Conservation (phyloP, 2,329 filamentous ascomycete genomes). For the Alternaria sp. region DNA sequence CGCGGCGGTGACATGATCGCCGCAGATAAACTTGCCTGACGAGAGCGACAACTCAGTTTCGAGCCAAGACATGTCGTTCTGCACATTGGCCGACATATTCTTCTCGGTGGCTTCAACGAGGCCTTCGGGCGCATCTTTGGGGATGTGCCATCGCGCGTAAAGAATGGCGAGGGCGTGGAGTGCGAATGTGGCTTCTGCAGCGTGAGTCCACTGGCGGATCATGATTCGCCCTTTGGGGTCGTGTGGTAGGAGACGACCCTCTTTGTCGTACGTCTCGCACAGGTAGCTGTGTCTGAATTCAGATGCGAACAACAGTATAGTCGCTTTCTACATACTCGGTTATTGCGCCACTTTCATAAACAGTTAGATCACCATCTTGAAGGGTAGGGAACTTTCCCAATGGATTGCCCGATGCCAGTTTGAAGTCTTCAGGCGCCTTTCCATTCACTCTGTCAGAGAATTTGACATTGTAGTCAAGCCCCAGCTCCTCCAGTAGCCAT, state of each 20-base stretch:
- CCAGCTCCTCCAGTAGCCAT: constrained; percentile 59
- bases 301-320: neutral
- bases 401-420: constrained; percentile 51
- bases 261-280: constrained; percentile 57
- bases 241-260: constrained; percentile 49
- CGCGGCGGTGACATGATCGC: constrained; percentile 54
- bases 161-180: constrained; percentile 57
- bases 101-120: constrained; percentile 46
- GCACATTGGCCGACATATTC: constrained; percentile 54
- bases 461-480: constrained; percentile 10
- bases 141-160: constrained; percentile 57
- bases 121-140: constrained; percentile 31
- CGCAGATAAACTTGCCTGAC: constrained; percentile 53
- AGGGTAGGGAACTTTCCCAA: constrained; percentile 59
- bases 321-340: neutral
- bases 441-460: neutral
- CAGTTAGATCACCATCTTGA: constrained; percentile 53
- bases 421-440: constrained; percentile 54
- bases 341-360: neutral
- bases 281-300: constrained; percentile 51
- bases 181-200: constrained; percentile 58
- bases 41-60: constrained; percentile 53
- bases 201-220: constrained; percentile 57
- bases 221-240: constrained; percentile 47
- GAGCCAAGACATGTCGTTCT: constrained; percentile 58